Evolutionary conservation across 176 grass and related monocot genomes (phyloP).

Genomic region (Melocanna baccifera): DNA sequence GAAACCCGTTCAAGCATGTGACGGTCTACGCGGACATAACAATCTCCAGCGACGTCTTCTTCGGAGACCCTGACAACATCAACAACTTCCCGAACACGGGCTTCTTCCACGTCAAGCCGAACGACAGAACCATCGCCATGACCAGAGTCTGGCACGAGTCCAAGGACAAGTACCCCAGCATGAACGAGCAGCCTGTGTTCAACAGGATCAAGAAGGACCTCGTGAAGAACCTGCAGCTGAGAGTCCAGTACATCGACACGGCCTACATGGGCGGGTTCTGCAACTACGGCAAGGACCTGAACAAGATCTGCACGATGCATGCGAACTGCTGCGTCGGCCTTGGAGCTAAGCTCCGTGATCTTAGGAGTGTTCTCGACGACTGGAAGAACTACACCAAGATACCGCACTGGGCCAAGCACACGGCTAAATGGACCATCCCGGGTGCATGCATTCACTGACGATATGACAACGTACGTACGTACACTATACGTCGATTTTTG

Average conservation of each 20-base stretch:
- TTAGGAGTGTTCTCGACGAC: constrained; percentile 41
- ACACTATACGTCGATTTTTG: neutral
- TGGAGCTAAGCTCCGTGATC: constrained; percentile 45
- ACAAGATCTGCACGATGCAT: constrained; percentile 82
- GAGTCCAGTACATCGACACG: constrained; percentile 51
- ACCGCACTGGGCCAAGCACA: constrained; percentile 29
- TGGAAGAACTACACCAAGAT: constrained; percentile 59
- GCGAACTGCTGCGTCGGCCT: constrained; percentile 81
- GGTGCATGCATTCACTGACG: constrained; percentile 53
- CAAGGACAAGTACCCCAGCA: neutral
- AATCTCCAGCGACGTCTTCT: constrained; percentile 51
- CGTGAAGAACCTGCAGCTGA: constrained; percentile 27
- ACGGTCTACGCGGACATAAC: constrained; percentile 68
- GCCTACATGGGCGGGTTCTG: constrained; percentile 57
- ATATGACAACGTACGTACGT: neutral
- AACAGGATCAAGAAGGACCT: constrained; percentile 66
- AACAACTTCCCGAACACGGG: constrained; percentile 77
- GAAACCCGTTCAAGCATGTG: constrained; percentile 67
- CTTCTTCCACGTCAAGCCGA: constrained; percentile 52
- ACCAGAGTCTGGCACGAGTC: constrained; percentile 51
- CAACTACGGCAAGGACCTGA: constrained; percentile 49
- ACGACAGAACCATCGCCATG: constrained; percentile 47
- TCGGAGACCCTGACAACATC: constrained; percentile 42
- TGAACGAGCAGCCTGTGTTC: constrained; percentile 73
- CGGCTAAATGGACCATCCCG: constrained; percentile 58